These are phyloP conservation scores for Allomyces arbusculus DNA, from an alignment of 192 early-diverging fungal genomes.

Conservation along the genomic window DNA sequence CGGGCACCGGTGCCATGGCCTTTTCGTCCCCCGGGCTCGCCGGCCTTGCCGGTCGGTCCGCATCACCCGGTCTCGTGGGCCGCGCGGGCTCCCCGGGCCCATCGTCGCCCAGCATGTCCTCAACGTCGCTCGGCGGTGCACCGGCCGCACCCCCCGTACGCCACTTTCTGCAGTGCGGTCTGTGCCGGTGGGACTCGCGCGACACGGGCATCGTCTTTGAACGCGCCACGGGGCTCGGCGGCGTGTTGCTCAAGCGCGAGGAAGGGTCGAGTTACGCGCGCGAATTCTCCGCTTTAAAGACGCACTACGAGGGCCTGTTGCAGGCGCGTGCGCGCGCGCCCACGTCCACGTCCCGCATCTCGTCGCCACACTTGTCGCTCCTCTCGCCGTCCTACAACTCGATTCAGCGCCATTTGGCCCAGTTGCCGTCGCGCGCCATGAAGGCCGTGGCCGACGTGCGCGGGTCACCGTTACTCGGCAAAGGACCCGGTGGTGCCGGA, in stretches of 20 bases:
- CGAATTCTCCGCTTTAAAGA: constrained; percentile 68
- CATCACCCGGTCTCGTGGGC: too few relatives aligned
- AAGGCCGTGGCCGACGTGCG: too few relatives aligned
- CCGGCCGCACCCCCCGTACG: constrained; percentile 15
- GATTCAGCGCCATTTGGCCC: background rate
- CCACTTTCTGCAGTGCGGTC: constrained; percentile 58
- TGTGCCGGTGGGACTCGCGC: constrained; percentile 85
- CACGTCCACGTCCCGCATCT: constrained; percentile 6
- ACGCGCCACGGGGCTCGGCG: constrained; percentile 71
- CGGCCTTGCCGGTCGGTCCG: too few relatives aligned
- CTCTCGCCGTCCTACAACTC: constrained; percentile 1
- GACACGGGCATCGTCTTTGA: constrained; percentile 85
- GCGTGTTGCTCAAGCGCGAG: constrained; percentile 66
- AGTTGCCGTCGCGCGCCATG: too few relatives aligned
- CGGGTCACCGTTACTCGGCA: too few relatives aligned
- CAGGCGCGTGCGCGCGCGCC: constrained; percentile 8
- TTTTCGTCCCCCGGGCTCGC: too few relatives aligned
- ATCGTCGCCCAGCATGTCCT: background rate
- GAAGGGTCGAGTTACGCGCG: constrained; percentile 40
- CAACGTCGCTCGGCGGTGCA: constrained; percentile 4
- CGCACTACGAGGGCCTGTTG: constrained; percentile 62
- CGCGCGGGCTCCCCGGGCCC: too few relatives aligned
- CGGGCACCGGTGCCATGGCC: too few relatives aligned
- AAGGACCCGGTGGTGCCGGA: too few relatives aligned
- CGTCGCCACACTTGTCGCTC: constrained; percentile 4